These are phyloP conservation scores for Schizophyllum commune DNA, from an alignment of 1,284 basidiomycete genomes.

Conservation along the genomic window DNA sequence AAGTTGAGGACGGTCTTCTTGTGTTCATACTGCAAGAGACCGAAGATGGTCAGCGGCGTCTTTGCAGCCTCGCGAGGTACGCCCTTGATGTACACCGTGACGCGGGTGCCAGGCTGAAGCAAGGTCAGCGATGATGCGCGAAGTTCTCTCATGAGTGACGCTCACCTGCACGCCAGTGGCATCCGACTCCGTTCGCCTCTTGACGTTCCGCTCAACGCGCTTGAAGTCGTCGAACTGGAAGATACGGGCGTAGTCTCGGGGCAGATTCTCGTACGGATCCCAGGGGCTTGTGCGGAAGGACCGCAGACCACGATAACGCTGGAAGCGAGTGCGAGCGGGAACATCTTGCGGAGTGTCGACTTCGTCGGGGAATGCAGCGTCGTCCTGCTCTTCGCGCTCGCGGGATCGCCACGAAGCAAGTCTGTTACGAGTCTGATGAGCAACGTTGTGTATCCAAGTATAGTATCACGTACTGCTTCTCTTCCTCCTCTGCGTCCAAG, in stretches of 20 bases:
- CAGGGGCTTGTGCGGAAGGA: constrained; percentile 94
- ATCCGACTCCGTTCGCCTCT: constrained; percentile 56
- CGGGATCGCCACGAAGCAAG: constrained; percentile 63
- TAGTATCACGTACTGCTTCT: constrained; percentile 64
- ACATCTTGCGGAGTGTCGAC: constrained; percentile 92
- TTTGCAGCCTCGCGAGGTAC: constrained; percentile 53
- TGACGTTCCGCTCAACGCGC: constrained; percentile 75
- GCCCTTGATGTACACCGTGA: constrained; percentile 66
- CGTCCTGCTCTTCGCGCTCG: constrained; percentile 67
- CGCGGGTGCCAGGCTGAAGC: constrained; percentile 70
- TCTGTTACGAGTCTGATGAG: constrained; percentile 32
- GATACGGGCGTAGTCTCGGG: constrained; percentile 88
- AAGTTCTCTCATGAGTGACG: no score
- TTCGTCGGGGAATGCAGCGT: constrained; percentile 90
- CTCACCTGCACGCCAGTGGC: constrained; percentile 55
- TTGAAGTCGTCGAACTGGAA: constrained; percentile 97
- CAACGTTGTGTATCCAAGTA: constrained; percentile 5
- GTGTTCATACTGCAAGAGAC: constrained; percentile 91
- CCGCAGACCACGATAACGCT: constrained; percentile 86
- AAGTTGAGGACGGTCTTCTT: constrained; percentile 94
- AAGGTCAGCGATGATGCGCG: constrained; percentile 1
- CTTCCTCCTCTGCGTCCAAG: constrained; percentile 78
- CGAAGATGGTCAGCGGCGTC: constrained; percentile 71
- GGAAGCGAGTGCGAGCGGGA: constrained; percentile 83
- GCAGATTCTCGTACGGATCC: constrained; percentile 97